Evolutionary conservation across 1,284 basidiomycete genomes (phyloP).

Genomic region (Binderoboletus segoi): DNA sequence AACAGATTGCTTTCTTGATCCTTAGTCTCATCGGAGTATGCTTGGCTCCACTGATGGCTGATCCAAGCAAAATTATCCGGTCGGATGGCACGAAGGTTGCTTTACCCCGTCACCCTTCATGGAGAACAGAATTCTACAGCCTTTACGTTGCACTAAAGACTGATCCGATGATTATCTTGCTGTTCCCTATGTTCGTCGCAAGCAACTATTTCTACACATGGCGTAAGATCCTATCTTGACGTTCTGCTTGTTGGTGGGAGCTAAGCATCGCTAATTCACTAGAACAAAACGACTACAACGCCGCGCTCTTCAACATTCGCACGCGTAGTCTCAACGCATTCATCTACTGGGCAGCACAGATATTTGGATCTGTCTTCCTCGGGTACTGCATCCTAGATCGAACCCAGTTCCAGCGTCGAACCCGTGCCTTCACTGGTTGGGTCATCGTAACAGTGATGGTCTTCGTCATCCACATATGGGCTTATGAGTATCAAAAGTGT

Average conservation of each 20-base stretch:
- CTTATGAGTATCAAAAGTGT: slow-evolving; percentile 55
- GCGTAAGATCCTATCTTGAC: slow-evolving; percentile 23
- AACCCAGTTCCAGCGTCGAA: slow-evolving; percentile 42
- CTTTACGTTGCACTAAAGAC: slow-evolving; percentile 56
- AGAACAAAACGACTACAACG: slow-evolving; percentile 57
- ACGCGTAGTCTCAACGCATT: slow-evolving; percentile 42
- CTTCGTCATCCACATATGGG: slow-evolving; percentile 54
- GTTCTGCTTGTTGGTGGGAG: not conserved
- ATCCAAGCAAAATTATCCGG: slow-evolving; percentile 68
- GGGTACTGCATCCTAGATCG: slow-evolving; percentile 35
- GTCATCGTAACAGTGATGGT: slow-evolving; percentile 48
- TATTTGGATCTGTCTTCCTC: slow-evolving; percentile 42
- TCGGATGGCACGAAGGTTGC: slow-evolving; percentile 72
- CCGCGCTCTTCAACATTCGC: slow-evolving; percentile 53
- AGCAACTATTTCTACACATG: slow-evolving; percentile 74
- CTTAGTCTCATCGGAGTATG: slow-evolving; percentile 66
- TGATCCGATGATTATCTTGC: slow-evolving; percentile 58
- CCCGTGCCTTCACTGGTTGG: slow-evolving; percentile 56
- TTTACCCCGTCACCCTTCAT: slow-evolving; percentile 64
- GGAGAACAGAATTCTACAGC: slow-evolving; percentile 59
- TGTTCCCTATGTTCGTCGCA: slow-evolving; percentile 72
- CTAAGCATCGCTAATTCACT: not conserved
- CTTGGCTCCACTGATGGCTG: slow-evolving; percentile 68
- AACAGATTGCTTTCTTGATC: slow-evolving; percentile 71
- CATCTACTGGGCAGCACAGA: slow-evolving; percentile 43